Evolutionary conservation across 208 protist species (phyloP), one percentile per base, ranked within the genome.

Genomic region (Acanthamoeba castellanii): DNA sequence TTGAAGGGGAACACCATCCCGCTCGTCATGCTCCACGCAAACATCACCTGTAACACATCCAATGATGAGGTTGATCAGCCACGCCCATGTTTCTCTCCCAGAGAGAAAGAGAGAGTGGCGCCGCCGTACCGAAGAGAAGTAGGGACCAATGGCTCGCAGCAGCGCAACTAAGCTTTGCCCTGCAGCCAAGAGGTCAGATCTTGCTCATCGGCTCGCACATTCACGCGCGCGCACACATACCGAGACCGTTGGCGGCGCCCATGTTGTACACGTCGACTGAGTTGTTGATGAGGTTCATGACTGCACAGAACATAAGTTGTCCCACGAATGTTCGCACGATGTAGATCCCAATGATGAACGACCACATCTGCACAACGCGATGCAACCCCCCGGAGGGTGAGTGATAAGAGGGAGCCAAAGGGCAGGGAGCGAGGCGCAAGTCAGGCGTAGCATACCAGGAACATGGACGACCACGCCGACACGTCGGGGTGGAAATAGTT

Each of bases 261-360:
- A 82, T 82, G 30, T 82, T 42, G 22, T 82, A 82, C 74, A 82
- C 74, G 11, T 82, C 74, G 8, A 82, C 74, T 2, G 74, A 82
- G 37, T 82, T 82, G 74, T 82, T 82, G 42, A 82, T 82, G 74
- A 82, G 74, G 74, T 82, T 82, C 74, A 82, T 82, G 37, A 82
- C 74, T 0, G 74, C 74, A 7, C 74, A 82, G 74, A 82, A 82
- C 74, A 82, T 82, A 1, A 82, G 42, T 34, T 82, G 74, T 0
- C 74, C 74, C 42, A 82, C 74, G 37, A 82, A 82, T 18, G 74
- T 82, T 42, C 74, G 74, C 2, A 82, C 14, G 25, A 82, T 52
- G 74, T 55, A 82, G 30, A 52, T 82, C 11, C 20, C 18, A 82
- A 82, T 42, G 37, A 82, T 82, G 37, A 82, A 52, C 14, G 27